Evolutionary conservation across 106 monocot species (phyloP).

Genomic region (Dendrobium nobile): DNA sequence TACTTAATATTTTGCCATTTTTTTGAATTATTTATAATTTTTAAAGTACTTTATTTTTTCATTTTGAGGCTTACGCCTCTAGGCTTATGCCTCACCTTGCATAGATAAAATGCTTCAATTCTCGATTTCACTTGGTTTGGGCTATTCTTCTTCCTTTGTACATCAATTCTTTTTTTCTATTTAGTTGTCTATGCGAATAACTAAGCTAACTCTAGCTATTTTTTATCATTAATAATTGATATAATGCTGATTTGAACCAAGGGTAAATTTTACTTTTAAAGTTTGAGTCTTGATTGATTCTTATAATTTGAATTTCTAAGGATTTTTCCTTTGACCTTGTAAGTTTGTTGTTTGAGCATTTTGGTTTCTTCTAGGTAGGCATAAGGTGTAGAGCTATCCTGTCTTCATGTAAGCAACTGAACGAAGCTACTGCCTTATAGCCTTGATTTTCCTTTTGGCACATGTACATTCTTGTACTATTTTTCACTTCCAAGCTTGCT

Average conservation of each 20-base stretch:
- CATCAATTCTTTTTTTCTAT: neutral
- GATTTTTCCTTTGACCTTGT: neutral
- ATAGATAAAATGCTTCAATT: too few species aligned
- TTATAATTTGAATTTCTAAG: neutral
- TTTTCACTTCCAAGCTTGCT: neutral
- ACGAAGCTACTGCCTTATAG: neutral
- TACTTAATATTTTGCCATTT: too few species aligned
- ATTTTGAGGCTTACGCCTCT: too few species aligned
- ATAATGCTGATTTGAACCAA: neutral
- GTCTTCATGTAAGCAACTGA: neutral
- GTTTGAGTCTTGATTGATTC: neutral
- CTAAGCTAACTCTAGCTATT: too few species aligned
- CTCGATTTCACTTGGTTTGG: neutral
- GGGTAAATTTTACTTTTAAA: neutral
- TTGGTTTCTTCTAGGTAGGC: neutral
- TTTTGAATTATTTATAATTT: too few species aligned
- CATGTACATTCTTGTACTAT: neutral
- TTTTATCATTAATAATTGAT: too few species aligned
- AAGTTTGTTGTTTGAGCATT: neutral
- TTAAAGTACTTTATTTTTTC: too few species aligned
- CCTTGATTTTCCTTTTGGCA: neutral
- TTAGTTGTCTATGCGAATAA: too few species aligned
- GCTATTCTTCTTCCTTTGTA: neutral
- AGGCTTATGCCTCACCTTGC: too few species aligned
- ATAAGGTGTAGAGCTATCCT: neutral